Conservation (phyloP, 2,329 filamentous ascomycete species). For the Hirsutella minnesotensis region DNA sequence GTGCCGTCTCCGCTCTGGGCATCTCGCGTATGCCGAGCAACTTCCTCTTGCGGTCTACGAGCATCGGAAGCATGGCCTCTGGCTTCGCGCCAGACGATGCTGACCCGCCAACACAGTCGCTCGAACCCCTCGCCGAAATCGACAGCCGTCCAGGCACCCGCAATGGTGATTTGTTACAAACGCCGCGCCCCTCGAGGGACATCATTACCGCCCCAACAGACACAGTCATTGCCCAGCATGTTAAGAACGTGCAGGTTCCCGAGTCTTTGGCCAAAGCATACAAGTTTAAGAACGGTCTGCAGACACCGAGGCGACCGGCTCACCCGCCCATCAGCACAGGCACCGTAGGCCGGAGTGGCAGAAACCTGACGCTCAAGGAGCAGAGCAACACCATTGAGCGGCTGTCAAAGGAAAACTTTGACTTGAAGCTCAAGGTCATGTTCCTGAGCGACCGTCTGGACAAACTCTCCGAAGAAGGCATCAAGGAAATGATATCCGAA, state of each 20-base stretch:
- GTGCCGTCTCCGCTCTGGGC: slow-evolving; percentile 49
- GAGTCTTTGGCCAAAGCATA: slow-evolving; percentile 82
- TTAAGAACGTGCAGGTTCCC: slow-evolving; percentile 82
- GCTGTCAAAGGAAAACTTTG: slow-evolving; percentile 95
- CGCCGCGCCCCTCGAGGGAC: slow-evolving; percentile 52
- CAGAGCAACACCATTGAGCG: slow-evolving; percentile 96
- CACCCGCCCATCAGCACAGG: slow-evolving; percentile 29
- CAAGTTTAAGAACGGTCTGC: slow-evolving; percentile 57
- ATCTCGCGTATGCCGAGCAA: slow-evolving; percentile 39
- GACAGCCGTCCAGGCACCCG: slow-evolving; percentile 27
- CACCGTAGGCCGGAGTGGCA: slow-evolving; percentile 43
- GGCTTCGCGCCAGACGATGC: slow-evolving; percentile 45
- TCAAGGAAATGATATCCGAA: slow-evolving; percentile 96
- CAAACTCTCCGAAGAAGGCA: slow-evolving; percentile 86
- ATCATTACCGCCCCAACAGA: slow-evolving; percentile 60
- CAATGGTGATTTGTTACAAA: slow-evolving; percentile 44
- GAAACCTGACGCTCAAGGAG: slow-evolving; percentile 82
- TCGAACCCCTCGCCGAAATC: slow-evolving; percentile 38
- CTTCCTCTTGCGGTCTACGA: slow-evolving; percentile 62
- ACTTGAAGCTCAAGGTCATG: slow-evolving; percentile 93
- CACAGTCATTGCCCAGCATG: slow-evolving; percentile 76
- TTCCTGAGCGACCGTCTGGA: slow-evolving; percentile 90
- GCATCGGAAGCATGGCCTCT: slow-evolving; percentile 81
- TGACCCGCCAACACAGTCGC: slow-evolving; percentile 30
- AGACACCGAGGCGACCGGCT: slow-evolving; percentile 43